Base-by-base conservation (phyloP, 108 stramenopile species). In the Ochromonas danica region DNA sequence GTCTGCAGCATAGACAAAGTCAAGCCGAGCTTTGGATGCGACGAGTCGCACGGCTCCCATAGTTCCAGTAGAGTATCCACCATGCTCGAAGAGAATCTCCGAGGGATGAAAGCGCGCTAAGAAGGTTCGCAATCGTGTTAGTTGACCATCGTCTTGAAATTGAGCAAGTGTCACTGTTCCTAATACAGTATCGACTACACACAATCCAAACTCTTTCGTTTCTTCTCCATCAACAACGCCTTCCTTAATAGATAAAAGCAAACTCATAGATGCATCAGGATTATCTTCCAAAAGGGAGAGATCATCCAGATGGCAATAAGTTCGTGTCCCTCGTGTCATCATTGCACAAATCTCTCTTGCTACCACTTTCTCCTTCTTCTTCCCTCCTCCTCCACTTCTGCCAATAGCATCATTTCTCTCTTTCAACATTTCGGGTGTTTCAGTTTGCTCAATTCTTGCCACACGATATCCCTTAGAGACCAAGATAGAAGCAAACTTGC, bases 361-460 rank as follows among this genome's bases (percentile, higher is more conserved):
- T 35, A 99, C 95, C 27, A 94, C 93, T 40, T 80, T 62, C n/a
- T 61, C 71, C 61, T 71, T 71, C 57, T 77, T 77, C 62, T 28
- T 1, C 57, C 61, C 61, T 30, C 0, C 1, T 1, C 62, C 71
- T 25, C 22, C 38, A 28, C 6, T 40, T n/a, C n/a, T n/a, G 33
- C 25, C 35, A 2, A n/a, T 70, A 61, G 63, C 42, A 1, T 77
- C 75, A 41, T 96, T 97, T 57, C 96, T 89, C 62, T 87, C 86
- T 79, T 93, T 92, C 71, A 98, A 81, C 78, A 43, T 81, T 14
- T 95, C 97, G 51, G 99, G 97, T 1, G 97, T 99, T 84, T 99
- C 99, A 28, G 96, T 96, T 85, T 99, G 98, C 89, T 99, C 99
- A 41, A 98, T 95, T 39, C 99, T 92, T 1, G 96, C 95, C 42